Evolutionary conservation across 306 rosid species (phyloP).

Genomic region (Erythrophleum fordii): DNA sequence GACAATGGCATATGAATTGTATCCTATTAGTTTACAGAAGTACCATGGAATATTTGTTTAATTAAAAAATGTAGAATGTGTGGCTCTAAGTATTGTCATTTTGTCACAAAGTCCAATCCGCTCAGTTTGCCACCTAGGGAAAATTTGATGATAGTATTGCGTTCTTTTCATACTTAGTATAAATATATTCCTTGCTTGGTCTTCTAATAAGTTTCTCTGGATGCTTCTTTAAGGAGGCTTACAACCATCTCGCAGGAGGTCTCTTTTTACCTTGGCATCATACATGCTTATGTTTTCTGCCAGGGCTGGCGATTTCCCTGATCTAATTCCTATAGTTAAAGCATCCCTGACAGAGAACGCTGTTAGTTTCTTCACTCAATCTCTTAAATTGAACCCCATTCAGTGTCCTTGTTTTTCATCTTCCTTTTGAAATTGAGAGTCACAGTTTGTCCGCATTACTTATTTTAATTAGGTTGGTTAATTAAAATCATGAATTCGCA

Average conservation of each 20-base stretch:
- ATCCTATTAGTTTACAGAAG: not conserved
- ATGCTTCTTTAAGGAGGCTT: constrained; percentile 67
- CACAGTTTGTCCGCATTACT: not conserved
- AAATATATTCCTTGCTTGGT: not conserved
- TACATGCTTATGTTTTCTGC: constrained; percentile 90
- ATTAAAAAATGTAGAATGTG: not conserved
- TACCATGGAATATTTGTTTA: not conserved
- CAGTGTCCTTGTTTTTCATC: constrained; percentile 18
- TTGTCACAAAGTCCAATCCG: not conserved
- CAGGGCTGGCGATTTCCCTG: constrained; percentile 69
- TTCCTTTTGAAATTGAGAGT: constrained; percentile 21
- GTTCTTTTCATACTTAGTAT: not conserved
- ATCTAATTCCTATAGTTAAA: constrained; percentile 73
- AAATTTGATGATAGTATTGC: not conserved
- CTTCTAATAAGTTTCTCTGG: constrained; percentile 36
- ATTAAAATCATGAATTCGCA: constrained; percentile 46
- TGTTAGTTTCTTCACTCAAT: constrained; percentile 51
- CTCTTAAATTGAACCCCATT: constrained; percentile 32
- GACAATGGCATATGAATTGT: not conserved
- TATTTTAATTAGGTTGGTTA: constrained; percentile 30
- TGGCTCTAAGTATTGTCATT: not conserved
- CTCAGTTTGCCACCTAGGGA: not conserved
- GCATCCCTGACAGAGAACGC: constrained; percentile 62
- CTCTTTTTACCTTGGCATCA: constrained; percentile 84
- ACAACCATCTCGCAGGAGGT: constrained; percentile 85